Percentiles rank a stretch among this genome's conserved stretches.
These are phyloP conservation scores for Aspergillus fumigatus DNA, from an alignment of 2,329 filamentous ascomycete genomes.

Conservation along the genomic window DNA sequence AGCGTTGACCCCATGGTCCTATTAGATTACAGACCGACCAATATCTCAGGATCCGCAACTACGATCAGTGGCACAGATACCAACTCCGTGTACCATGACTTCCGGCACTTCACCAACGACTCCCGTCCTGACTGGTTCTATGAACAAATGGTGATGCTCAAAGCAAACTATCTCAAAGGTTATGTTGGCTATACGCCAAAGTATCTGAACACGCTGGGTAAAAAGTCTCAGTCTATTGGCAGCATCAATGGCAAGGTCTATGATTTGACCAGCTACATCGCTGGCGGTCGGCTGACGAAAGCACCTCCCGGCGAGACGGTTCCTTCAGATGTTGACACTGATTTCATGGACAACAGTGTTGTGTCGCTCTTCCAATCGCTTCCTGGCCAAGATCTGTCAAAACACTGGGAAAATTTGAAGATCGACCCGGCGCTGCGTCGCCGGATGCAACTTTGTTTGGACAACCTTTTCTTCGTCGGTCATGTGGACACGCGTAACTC, in stretches of 20 bases:
- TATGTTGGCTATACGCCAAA: conserved; percentile 75
- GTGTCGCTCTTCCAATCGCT: conserved; percentile 71
- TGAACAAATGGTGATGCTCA: conserved; percentile 77
- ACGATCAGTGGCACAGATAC: conserved; percentile 63
- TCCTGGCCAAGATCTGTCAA: conserved; percentile 74
- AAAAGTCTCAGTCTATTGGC: conserved; percentile 63
- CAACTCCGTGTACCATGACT: conserved; percentile 86
- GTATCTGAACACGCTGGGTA: conserved; percentile 68
- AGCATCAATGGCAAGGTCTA: conserved; percentile 79
- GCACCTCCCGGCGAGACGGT: conserved; percentile 51
- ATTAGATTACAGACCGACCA: conserved; percentile 75
- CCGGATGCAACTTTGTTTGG: conserved; percentile 76
- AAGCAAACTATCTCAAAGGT: conserved; percentile 77
- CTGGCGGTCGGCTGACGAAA: conserved; percentile 65
- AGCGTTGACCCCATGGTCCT: conserved; percentile 66
- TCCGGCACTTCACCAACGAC: conserved; percentile 78
- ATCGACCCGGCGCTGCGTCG: conserved; percentile 54
- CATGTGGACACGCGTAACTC: conserved; percentile 90
- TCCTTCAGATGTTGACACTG: conserved; percentile 50
- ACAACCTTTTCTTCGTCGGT: conserved; percentile 93
- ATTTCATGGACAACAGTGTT: conserved; percentile 79
- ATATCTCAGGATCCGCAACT: conserved; percentile 64
- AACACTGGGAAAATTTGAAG: conserved; percentile 70
- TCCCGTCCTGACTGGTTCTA: conserved; percentile 86
- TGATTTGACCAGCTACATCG: conserved; percentile 79